Evolutionary conservation across 1,139 yeast genomes (phyloP).

Genomic region (Blastobotrys arbuscula): DNA sequence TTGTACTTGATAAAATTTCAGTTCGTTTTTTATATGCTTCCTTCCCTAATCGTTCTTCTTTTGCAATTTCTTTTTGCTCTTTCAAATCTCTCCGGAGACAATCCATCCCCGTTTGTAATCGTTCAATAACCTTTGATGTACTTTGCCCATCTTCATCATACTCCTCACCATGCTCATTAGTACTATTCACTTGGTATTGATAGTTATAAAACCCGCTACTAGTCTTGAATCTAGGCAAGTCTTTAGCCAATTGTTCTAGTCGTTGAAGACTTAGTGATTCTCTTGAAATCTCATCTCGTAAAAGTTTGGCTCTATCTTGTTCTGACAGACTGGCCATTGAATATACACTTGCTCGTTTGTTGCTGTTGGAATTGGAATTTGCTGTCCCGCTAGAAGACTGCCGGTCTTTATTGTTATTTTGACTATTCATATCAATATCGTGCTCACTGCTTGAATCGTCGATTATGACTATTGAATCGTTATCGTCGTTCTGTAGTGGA

Average conservation of each 20-base stretch:
- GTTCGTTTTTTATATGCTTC: constrained; percentile 25
- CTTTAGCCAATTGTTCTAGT: constrained; percentile 23
- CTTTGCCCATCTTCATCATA: constrained; percentile 14
- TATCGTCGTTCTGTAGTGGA: background rate
- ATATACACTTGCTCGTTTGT: constrained; percentile 9
- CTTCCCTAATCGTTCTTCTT: constrained; percentile 22
- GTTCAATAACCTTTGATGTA: constrained; percentile 27
- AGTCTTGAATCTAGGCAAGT: constrained; percentile 13
- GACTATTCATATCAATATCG: background rate
- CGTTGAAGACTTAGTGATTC: constrained; percentile 22
- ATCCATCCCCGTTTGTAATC: constrained; percentile 26
- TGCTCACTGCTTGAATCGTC: constrained; percentile 1
- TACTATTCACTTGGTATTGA: constrained; percentile 11
- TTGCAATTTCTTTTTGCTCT: constrained; percentile 24
- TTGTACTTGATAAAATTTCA: constrained; percentile 24
- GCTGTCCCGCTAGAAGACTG: background rate
- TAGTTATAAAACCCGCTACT: constrained; percentile 1
- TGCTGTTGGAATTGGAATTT: background rate
- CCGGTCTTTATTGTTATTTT: background rate
- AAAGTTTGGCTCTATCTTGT: constrained; percentile 21
- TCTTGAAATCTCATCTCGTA: constrained; percentile 25
- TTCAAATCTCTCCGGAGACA: constrained; percentile 23
- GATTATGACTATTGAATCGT: background rate
- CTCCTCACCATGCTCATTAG: background rate
- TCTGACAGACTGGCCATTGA: constrained; percentile 14